Conservation (phyloP, 345 rosid genomes). For the Eucalyptus curtisii region DNA sequence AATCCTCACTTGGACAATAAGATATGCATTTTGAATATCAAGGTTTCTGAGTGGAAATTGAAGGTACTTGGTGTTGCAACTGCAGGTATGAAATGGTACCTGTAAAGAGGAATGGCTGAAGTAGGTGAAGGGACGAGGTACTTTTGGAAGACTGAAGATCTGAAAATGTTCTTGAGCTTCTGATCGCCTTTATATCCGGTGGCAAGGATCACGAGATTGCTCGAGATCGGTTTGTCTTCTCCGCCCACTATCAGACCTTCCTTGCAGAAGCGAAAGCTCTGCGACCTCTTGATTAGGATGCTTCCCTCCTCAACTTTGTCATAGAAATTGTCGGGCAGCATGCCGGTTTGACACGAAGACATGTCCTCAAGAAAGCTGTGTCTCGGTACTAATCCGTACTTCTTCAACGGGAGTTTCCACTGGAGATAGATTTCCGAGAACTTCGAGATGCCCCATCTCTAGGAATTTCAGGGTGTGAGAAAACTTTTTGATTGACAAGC, state of each 20-base stretch:
- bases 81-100: not conserved
- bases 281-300: conserved; percentile 8
- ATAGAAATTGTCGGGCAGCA: conserved; percentile 11
- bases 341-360: not conserved
- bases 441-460: conserved; percentile 18
- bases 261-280: conserved; percentile 1
- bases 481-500: not conserved
- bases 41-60: not conserved
- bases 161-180: conserved; percentile 14
- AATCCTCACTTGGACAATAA: not conserved
- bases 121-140: not conserved
- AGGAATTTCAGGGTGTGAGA: not conserved
- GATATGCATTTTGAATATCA: not conserved
- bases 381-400: conserved; percentile 11
- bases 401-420: conserved; percentile 4
- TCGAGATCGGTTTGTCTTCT: not conserved
- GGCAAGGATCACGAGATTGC: conserved; percentile 12
- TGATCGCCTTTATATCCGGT: conserved; percentile 15
- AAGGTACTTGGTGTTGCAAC: not conserved
- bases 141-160: conserved; percentile 4
- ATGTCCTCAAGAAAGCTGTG: conserved; percentile 7
- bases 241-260: conserved; percentile 1
- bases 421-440: conserved; percentile 5
- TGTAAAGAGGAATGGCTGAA: conserved; percentile 12
- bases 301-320: conserved; percentile 13